Conservation (phyloP, 2,329 filamentous ascomycete genomes). For the Cercospora brassicicola region DNA sequence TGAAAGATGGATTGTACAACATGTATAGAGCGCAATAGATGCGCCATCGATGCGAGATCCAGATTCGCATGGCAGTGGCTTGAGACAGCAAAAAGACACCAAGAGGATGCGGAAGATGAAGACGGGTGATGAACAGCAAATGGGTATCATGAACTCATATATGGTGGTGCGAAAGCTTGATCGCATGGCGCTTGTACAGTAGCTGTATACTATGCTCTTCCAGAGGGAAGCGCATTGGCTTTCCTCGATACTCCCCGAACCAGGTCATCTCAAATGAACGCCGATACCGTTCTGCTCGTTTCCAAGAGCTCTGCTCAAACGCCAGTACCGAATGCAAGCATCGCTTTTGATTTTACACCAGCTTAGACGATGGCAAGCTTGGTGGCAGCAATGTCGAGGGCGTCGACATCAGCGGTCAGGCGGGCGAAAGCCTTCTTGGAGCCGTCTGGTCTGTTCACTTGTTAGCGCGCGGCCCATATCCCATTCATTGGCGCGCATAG, state of each 20-base stretch:
- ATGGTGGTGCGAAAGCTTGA: slow-evolving; percentile 14
- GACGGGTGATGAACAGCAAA: slow-evolving; percentile 9
- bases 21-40: slow-evolving; percentile 9
- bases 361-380: slow-evolving; percentile 96
- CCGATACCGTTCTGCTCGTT: slow-evolving; percentile 10
- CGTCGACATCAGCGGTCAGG: slow-evolving; percentile 93
- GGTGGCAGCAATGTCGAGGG: slow-evolving; percentile 97
- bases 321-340: slow-evolving; percentile 40
- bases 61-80: not conserved
- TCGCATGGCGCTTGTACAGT: slow-evolving; percentile 27
- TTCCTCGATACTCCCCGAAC: slow-evolving; percentile 6
- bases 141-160: slow-evolving; percentile 16
- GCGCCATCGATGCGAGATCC: not conserved
- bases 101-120: not conserved
- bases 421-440: slow-evolving; percentile 98
- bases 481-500: not conserved
- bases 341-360: slow-evolving; percentile 9
- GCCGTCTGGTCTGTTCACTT: slow-evolving; percentile 72
- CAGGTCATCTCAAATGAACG: not conserved
- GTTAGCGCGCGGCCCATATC: slow-evolving; percentile 17
- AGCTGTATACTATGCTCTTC: slow-evolving; percentile 21
- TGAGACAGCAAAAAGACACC: not conserved
- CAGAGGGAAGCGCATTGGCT: slow-evolving; percentile 8
- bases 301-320: slow-evolving; percentile 21
- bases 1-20: slow-evolving; percentile 18